Evolutionary conservation across 2,329 filamentous ascomycete genomes (phyloP), one percentile per base, ranked within the genome.

Genomic region (Thermochaetoides dissita): DNA sequence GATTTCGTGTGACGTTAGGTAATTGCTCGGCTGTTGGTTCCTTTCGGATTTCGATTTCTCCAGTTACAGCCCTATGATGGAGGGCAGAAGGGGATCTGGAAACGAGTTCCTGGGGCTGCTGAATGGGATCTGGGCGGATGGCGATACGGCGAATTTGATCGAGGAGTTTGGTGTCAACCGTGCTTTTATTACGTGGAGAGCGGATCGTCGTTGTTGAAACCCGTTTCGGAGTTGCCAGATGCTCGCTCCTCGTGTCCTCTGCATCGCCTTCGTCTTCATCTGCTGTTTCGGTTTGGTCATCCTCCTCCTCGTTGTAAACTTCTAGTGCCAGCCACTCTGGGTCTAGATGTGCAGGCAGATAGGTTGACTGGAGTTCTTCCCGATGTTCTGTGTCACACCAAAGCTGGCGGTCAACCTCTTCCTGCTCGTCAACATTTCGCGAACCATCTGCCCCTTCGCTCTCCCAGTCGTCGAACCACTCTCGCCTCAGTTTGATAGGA

Each of bases 251-350:
- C 30, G 62, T 46, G 30, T 52, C 40, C 7, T 53, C 48, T 30
- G 28, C 36, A 11, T 49, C 48, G 30, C 41, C 36, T 29, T 41
- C 40, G 2, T 48, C 46, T 6, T 40, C 41, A 1, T 49, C 46
- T 9, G 64, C 64, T 34, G 63, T 53, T 8, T 51, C 49, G 6
- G 55, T 53, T 3, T 50, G 52, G 2, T 68, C 55, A 4, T 72
- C 73, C 1, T 69, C 65, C 3, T 76, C 69, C 52, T 84, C 79
- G 10, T 75, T 72, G 56, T 81, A 91, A 1, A 94, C 84, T 57
- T 94, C 86, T 10, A 95, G 76, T 0, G 88, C 88, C 49, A 94
- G 74, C 88, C 88, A 95, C 59, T 94, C 88, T 0, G 82, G 78
- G 51, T 94, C 88, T 0, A 94, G 66, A 46, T 87, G 81, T 1